Evolutionary conservation across 2,329 filamentous ascomycete genomes (phyloP).

Genomic region (Pseudopyricularia cyperi): DNA sequence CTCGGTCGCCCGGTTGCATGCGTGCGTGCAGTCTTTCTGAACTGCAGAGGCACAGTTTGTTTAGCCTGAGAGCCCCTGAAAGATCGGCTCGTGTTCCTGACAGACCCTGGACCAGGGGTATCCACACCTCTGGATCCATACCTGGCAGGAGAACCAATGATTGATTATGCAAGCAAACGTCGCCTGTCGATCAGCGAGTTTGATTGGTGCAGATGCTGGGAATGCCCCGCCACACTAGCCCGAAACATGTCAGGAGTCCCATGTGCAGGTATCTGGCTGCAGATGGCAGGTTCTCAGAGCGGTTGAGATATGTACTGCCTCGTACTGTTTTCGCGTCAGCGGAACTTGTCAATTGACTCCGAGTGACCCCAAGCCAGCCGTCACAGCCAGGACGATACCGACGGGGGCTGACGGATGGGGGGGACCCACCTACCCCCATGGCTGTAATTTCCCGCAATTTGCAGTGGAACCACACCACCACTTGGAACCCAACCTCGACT

Average conservation of each 20-base stretch:
- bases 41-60: background rate
- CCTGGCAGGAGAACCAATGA: background rate
- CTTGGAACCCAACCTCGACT: too few relatives aligned
- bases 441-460: constrained; percentile 1
- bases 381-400: background rate
- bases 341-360: background rate
- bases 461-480: too few relatives aligned
- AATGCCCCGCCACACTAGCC: background rate
- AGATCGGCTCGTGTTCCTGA: constrained; percentile 1
- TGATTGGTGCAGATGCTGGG: background rate
- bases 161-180: background rate
- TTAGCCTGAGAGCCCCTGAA: background rate
- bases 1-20: too few relatives aligned
- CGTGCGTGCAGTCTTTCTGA: too few relatives aligned
- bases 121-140: background rate
- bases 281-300: background rate
- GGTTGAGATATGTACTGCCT: background rate
- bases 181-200: background rate
- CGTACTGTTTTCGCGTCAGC: background rate
- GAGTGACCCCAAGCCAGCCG: background rate
- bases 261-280: background rate
- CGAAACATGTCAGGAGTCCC: background rate
- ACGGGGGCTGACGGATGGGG: background rate
- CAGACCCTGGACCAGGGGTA: background rate
- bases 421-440: background rate